phyloP scores from a whole-genome alignment of 148 eudicot species.

The Silene conica region DNA sequence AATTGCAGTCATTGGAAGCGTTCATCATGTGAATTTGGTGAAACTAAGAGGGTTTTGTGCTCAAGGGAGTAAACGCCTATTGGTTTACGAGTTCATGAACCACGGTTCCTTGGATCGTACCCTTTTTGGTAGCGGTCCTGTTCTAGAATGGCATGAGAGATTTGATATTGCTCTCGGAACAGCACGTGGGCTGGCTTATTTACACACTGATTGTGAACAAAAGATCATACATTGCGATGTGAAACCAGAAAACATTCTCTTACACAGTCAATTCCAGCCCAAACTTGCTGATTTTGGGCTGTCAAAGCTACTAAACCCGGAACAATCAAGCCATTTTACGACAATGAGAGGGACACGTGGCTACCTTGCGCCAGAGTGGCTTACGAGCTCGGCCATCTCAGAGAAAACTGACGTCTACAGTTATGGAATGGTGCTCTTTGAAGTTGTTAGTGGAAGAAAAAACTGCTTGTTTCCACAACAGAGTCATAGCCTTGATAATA shows the following conservation, averaged over 20 bases:
- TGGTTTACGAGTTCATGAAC: conserved; percentile 87
- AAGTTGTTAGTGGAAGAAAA: conserved; percentile 73
- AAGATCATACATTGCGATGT: conserved; percentile 87
- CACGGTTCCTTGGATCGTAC: conserved; percentile 69
- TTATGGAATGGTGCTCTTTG: conserved; percentile 82
- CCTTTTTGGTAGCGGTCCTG: conserved; percentile 68
- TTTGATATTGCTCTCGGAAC: conserved; percentile 66
- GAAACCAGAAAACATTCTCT: conserved; percentile 81
- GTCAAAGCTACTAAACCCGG: conserved; percentile 64
- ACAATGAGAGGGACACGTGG: conserved; percentile 96
- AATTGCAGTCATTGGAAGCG: conserved; percentile 69
- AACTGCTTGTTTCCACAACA: conserved; percentile 42
- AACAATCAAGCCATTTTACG: conserved; percentile 67
- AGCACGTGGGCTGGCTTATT: conserved; percentile 78
- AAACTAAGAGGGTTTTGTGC: conserved; percentile 74
- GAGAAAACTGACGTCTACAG: conserved; percentile 87
- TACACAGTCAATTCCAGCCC: conserved; percentile 52
- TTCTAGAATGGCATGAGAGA: conserved; percentile 86
- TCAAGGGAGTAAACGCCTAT: conserved; percentile 51
- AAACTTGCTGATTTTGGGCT: conserved; percentile 86
- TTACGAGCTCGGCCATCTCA: conserved; percentile 72
- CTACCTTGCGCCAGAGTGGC: conserved; percentile 97
- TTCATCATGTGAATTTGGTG: conserved; percentile 79
- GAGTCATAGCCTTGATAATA: conserved; percentile 48
- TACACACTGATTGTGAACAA: conserved; percentile 65